These are phyloP conservation scores for Agaricus subrufescens DNA, from an alignment of 768 basidiomycete genomes.

Conservation along the genomic window DNA sequence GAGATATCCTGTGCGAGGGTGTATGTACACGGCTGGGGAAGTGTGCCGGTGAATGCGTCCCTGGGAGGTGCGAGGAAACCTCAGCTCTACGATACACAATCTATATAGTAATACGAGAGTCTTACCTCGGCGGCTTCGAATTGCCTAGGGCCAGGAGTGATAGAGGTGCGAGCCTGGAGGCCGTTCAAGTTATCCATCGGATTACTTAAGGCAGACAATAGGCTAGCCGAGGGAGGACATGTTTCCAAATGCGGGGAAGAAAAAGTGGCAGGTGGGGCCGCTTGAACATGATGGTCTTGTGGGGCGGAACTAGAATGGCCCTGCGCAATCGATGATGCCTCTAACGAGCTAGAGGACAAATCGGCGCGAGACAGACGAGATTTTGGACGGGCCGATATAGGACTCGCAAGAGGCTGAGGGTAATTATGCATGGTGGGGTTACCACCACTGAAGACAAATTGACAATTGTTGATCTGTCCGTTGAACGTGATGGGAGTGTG, in stretches of 20 bases:
- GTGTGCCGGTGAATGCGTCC: background rate
- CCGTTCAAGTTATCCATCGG: background rate
- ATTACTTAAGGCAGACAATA: background rate
- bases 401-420: background rate
- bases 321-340: background rate
- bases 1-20: background rate
- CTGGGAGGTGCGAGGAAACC: background rate
- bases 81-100: background rate
- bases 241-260: background rate
- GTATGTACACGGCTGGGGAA: background rate
- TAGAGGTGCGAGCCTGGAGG: background rate
- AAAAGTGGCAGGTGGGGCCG: background rate
- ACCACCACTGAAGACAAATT: background rate
- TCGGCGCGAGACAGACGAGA: background rate
- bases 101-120: background rate
- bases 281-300: background rate
- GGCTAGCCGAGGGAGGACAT: background rate
- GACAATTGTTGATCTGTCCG: background rate
- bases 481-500: background rate
- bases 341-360: background rate
- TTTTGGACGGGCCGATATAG: background rate
- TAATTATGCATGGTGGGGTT: background rate
- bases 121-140: background rate
- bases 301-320: background rate
- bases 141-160: background rate